Conservation (phyloP, 2,329 filamentous ascomycete genomes). For the Aspergillus neotritici region DNA sequence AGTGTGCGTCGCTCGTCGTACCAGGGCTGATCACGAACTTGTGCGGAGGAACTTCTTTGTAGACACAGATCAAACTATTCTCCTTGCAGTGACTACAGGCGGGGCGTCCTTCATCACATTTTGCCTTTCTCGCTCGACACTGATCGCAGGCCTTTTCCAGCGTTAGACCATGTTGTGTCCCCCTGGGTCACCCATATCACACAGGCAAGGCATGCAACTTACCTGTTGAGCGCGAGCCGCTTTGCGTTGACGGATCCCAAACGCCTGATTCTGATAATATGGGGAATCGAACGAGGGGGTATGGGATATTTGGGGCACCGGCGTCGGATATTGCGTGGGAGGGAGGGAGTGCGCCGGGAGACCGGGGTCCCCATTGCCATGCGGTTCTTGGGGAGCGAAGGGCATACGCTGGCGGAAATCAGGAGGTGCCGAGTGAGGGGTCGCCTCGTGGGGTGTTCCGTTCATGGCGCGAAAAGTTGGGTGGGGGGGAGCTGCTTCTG, state of each 20-base stretch:
- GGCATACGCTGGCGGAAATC: slow-evolving; percentile 32
- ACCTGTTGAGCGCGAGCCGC: slow-evolving; percentile 39
- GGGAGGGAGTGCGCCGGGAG: slow-evolving; percentile 27
- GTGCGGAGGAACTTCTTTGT: slow-evolving; percentile 84
- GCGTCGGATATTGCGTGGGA: slow-evolving; percentile 24
- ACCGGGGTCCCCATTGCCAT: slow-evolving; percentile 26
- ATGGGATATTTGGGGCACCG: slow-evolving; percentile 22
- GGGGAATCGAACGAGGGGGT: slow-evolving; percentile 29
- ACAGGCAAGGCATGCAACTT: not conserved
- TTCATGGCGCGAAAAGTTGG: slow-evolving; percentile 30
- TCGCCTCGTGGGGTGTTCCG: slow-evolving; percentile 27
- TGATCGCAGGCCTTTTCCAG: slow-evolving; percentile 72
- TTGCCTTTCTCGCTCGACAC: slow-evolving; percentile 80
- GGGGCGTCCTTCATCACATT: slow-evolving; percentile 81
- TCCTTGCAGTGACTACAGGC: slow-evolving; percentile 82
- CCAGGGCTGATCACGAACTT: slow-evolving; percentile 56
- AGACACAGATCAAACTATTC: slow-evolving; percentile 76
- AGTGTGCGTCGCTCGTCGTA: not conserved
- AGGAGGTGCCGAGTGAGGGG: slow-evolving; percentile 28
- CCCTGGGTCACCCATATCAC: too few relatives aligned
- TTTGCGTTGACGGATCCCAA: slow-evolving; percentile 33
- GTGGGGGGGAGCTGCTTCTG: slow-evolving; percentile 24
- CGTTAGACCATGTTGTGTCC: too few relatives aligned
- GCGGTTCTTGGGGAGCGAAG: slow-evolving; percentile 27
- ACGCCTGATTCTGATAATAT: slow-evolving; percentile 28